Conservation (phyloP, 495 filamentous ascomycete species). For the Xylaria nigripes region DNA sequence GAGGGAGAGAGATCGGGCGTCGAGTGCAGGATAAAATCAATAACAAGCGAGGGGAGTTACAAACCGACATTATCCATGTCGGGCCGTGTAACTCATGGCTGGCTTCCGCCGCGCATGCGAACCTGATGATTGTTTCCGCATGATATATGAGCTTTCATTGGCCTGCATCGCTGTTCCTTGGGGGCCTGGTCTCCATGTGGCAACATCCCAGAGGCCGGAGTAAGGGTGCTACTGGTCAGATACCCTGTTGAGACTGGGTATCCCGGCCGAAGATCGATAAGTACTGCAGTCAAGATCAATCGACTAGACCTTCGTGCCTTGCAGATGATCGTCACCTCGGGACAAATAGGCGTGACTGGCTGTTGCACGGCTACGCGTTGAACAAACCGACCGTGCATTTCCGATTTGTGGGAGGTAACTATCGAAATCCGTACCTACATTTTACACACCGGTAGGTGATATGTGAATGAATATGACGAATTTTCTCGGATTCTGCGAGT, state of each 20-base stretch:
- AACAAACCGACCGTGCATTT: neutral
- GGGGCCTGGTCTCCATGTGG: constrained; percentile 29
- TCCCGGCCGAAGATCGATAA: neutral
- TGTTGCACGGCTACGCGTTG: neutral
- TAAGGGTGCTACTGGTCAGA: neutral
- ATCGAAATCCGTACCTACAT: neutral
- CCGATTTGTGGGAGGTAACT: neutral
- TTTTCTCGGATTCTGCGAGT: neutral
- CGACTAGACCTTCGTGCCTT: constrained; percentile 2
- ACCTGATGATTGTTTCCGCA: neutral
- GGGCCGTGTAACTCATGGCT: neutral
- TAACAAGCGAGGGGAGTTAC: neutral
- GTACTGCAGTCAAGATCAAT: constrained; percentile 1
- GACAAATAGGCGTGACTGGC: neutral
- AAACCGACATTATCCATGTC: neutral
- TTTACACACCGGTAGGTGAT: neutral
- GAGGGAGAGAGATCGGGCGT: neutral
- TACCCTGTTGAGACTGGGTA: neutral
- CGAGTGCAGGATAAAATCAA: neutral
- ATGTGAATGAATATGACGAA: neutral
- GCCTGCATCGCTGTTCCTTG: neutral
- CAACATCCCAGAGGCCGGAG: neutral
- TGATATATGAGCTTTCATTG: neutral
- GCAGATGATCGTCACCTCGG: constrained; percentile 1
- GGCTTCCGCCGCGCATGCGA: neutral